Percentiles rank a stretch among this genome's conserved stretches.
Evolutionary conservation across 2,329 filamentous ascomycete species (phyloP).

Genomic region (Phialocephala subalpina): DNA sequence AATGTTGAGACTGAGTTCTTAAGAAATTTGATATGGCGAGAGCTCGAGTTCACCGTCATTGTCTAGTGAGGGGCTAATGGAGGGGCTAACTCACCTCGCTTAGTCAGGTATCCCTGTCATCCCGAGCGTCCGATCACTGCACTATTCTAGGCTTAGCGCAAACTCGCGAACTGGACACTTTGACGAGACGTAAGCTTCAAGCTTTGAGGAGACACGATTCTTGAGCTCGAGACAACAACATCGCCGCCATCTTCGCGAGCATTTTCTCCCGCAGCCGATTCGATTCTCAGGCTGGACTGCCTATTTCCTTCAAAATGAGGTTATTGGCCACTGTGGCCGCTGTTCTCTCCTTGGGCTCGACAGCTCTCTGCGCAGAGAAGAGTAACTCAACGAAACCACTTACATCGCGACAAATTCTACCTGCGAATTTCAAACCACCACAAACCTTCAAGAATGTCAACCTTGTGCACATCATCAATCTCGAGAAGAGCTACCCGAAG

Average conservation of each 20-base stretch:
- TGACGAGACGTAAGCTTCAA: constrained; percentile 37
- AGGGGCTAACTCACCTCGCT: neutral
- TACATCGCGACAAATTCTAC: constrained; percentile 66
- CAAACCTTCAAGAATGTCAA: constrained; percentile 95
- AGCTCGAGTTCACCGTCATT: neutral
- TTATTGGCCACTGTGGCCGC: constrained; percentile 59
- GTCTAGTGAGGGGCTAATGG: neutral
- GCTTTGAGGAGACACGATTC: constrained; percentile 21
- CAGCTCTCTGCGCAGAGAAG: constrained; percentile 40
- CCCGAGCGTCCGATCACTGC: too few species aligned
- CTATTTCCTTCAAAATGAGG: constrained; percentile 41
- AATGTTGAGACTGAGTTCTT: neutral
- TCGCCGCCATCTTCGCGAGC: constrained; percentile 19
- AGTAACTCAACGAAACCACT: constrained; percentile 46
- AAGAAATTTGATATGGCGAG: neutral
- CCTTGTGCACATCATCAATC: constrained; percentile 85
- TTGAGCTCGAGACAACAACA: constrained; percentile 17
- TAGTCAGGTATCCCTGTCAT: neutral
- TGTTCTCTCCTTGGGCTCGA: constrained; percentile 59
- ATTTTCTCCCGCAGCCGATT: constrained; percentile 23
- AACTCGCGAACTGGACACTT: neutral
- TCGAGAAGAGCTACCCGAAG: constrained; percentile 91
- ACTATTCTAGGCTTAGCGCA: neutral
- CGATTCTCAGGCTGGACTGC: constrained; percentile 32
- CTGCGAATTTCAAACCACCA: constrained; percentile 79